Evolutionary conservation across 768 basidiomycete species (phyloP).

Genomic region (Mycena pura): DNA sequence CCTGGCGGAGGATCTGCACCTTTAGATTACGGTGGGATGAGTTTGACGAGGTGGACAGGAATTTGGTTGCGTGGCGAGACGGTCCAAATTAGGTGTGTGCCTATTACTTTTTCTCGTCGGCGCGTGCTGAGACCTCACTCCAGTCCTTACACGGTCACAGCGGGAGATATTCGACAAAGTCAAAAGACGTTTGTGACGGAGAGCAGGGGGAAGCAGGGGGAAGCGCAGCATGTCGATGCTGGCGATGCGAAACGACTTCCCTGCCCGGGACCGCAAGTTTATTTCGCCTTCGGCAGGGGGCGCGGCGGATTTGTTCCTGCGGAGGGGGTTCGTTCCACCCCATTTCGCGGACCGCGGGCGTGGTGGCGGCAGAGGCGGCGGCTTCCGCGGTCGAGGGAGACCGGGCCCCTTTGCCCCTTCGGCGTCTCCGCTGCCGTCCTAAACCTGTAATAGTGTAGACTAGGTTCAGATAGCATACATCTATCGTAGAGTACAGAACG

Average conservation of each 20-base stretch:
- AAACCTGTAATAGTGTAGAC: too few relatives aligned
- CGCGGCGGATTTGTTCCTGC: constrained; percentile 16
- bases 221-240: constrained; percentile 53
- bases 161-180: constrained; percentile 81
- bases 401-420: constrained; percentile 19
- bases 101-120: neutral
- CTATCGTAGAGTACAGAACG: too few relatives aligned
- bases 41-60: constrained; percentile 83
- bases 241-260: constrained; percentile 78
- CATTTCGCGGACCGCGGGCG: constrained; percentile 15
- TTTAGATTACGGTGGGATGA: constrained; percentile 93
- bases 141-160: constrained; percentile 77
- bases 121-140: constrained; percentile 21
- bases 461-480: too few relatives aligned
- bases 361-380: constrained; percentile 15
- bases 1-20: constrained; percentile 78
- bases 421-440: constrained; percentile 14
- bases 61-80: constrained; percentile 74
- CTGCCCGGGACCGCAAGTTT: constrained; percentile 82
- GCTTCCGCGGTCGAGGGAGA: constrained; percentile 23
- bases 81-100: constrained; percentile 67
- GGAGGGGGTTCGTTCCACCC: constrained; percentile 19
- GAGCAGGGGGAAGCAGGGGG: constrained; percentile 44
- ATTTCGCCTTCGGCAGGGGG: constrained; percentile 44
- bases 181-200: constrained; percentile 74